phyloP scores from a whole-genome alignment of 805 yeast genomes.

The Metschnikowia chrysomelidarum region DNA sequence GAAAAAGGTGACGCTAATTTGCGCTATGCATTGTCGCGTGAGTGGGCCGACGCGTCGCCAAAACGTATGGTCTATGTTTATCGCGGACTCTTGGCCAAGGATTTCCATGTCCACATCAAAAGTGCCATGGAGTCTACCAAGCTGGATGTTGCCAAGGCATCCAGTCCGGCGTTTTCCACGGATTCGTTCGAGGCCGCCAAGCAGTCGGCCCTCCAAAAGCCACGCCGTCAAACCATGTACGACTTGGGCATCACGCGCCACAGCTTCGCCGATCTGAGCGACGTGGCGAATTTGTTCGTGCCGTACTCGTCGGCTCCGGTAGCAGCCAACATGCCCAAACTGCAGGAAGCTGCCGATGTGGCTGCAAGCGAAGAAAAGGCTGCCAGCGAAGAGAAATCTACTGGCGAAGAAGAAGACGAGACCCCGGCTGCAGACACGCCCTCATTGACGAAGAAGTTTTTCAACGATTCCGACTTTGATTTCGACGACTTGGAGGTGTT shows the following conservation, averaged over 20 bases:
- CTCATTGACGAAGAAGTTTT: slow-evolving; percentile 8
- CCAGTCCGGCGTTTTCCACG: slow-evolving; percentile 10
- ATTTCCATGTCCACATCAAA: slow-evolving; percentile 69
- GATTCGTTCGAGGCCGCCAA: slow-evolving; percentile 38
- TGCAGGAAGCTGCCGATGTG: neutral
- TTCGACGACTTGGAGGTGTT: slow-evolving; percentile 51
- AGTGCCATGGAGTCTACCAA: slow-evolving; percentile 57
- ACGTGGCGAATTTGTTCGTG: slow-evolving; percentile 48
- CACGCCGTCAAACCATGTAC: slow-evolving; percentile 52
- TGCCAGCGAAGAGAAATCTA: neutral
- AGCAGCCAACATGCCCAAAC: slow-evolving; percentile 49
- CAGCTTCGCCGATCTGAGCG: slow-evolving; percentile 43
- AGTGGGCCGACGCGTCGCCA: slow-evolving; percentile 90
- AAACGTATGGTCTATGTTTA: slow-evolving; percentile 86
- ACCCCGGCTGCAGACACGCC: slow-evolving; percentile 3
- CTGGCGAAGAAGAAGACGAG: slow-evolving; percentile 7
- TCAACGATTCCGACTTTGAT: slow-evolving; percentile 41
- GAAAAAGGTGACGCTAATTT: slow-evolving; percentile 78
- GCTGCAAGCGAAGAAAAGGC: slow-evolving; percentile 10
- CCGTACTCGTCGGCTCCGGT: slow-evolving; percentile 80
- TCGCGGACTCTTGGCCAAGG: slow-evolving; percentile 74
- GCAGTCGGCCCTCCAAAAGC: slow-evolving; percentile 33
- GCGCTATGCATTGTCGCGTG: slow-evolving; percentile 74
- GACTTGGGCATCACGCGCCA: slow-evolving; percentile 47
- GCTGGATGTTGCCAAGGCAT: slow-evolving; percentile 14